Conservation (phyloP, 2,329 filamentous ascomycete species). For the Metarhizium robertsii region DNA sequence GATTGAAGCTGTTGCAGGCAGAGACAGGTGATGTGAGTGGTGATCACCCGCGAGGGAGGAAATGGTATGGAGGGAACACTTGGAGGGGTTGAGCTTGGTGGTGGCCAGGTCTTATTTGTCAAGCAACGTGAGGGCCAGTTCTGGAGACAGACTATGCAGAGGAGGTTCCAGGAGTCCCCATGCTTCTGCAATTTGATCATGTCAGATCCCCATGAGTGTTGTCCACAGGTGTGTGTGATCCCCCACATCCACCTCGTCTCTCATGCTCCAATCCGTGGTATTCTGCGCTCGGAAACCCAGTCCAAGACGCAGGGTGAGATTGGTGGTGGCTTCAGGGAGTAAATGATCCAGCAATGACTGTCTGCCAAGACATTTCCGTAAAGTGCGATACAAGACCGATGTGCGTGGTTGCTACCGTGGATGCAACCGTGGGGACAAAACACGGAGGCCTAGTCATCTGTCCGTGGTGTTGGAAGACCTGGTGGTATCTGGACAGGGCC, state of each 20-base stretch:
- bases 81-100: constrained; percentile 17
- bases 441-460: not conserved
- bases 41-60: constrained; percentile 13
- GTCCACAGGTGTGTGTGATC: constrained; percentile 1
- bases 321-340: constrained; percentile 3
- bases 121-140: constrained; percentile 6
- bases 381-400: not conserved
- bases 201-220: constrained; percentile 2
- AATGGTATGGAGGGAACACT: constrained; percentile 10
- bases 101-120: constrained; percentile 23
- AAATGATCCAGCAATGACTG: not conserved
- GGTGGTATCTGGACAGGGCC: not conserved
- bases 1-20: constrained; percentile 18
- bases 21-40: constrained; percentile 14
- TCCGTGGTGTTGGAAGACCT: constrained; percentile 1
- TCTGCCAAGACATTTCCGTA: constrained; percentile 1
- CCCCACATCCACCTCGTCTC: constrained; percentile 1
- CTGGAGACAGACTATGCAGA: not conserved
- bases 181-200: constrained; percentile 1
- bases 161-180: not conserved
- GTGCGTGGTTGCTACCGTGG: constrained; percentile 12
- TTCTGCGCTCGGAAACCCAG: constrained; percentile 1
- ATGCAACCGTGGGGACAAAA: constrained; percentile 7
- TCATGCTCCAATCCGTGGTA: constrained; percentile 2
- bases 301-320: constrained; percentile 5